Evolutionary conservation across 2,329 filamentous ascomycete species (phyloP).

Genomic region (Phaeosphaeriaceae sp.): DNA sequence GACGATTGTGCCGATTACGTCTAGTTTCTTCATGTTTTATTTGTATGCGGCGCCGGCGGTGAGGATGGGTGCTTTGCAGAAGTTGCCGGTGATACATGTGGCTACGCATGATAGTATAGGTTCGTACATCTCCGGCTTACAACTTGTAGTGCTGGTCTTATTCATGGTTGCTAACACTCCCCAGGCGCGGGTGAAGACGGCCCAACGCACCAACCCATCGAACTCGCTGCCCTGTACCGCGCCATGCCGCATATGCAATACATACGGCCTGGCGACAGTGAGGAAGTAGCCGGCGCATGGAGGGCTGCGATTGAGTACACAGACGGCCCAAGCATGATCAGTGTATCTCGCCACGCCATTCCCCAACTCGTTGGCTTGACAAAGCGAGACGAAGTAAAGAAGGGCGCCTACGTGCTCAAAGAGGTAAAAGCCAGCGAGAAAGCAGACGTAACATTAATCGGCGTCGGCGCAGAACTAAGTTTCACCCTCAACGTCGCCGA

Average conservation of each 20-base stretch:
- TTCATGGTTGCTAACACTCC: no score
- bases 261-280: conserved; percentile 65
- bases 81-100: conserved; percentile 64
- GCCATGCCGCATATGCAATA: conserved; percentile 69
- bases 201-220: conserved; percentile 69
- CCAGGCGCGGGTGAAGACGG: conserved; percentile 59
- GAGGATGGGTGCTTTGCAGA: conserved; percentile 66
- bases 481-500: neutral
- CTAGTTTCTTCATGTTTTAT: conserved; percentile 65
- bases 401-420: neutral
- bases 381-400: neutral
- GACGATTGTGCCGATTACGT: conserved; percentile 65
- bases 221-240: conserved; percentile 63
- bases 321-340: conserved; percentile 56
- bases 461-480: neutral
- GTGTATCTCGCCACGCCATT: conserved; percentile 55
- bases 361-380: conserved; percentile 50
- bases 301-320: conserved; percentile 52
- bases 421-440: neutral
- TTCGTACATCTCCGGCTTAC: no score
- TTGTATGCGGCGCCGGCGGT: conserved; percentile 62
- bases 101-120: conserved; percentile 66
- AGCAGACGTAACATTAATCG: neutral
- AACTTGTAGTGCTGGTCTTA: no score
- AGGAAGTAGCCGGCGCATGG: conserved; percentile 65